Base-by-base conservation (phyloP, 768 basidiomycete species). In the Strobilomyces confusus region DNA sequence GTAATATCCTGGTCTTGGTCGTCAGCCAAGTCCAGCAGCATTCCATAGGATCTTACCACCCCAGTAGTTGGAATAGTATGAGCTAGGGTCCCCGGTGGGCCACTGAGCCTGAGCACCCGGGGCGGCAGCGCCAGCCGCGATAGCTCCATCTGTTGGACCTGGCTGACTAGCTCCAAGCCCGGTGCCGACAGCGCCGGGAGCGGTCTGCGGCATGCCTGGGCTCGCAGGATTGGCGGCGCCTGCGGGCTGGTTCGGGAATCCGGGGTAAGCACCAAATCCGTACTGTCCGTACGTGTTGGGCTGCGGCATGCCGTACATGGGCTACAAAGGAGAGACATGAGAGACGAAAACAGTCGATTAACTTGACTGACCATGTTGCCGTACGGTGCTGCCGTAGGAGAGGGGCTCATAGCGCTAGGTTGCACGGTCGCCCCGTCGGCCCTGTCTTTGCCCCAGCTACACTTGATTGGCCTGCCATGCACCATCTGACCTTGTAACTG, bases 361-460 rank as follows among this genome's bases (percentile, higher is more conserved):
- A 9, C 19, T 23, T 26, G 26, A 51, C 30, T 42, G 68, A 92
- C 92, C 87, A 95, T 80, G 64, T 83, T 86, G 55, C 81, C 87
- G 67, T 92, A 92, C 15, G 88, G 84, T 41, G 85, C 68, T 1
- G 78, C 67, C 7, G 76, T 71, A 44, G 85, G 80, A 43, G 81
- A 75, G 30, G 88, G 87, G 61, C 84, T 86, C 61, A 88, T 69
- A 34, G 80, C 65, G 22, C 68, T 68, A 17, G 73, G 70, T 51
- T 80, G 78, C 23, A 80, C 76, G 50, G 77, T 74, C 23, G 79
- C 81, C 32, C 83, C 88, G 67, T 89, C 87, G 22, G 84, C 87
- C 57, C 92, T 81, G 69, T 98, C 95, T 72, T 98, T 98, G 52
- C 97, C 97, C 97, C 97, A 99, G 64, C 92, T 93, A 72, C 92